phyloP scores from a whole-genome alignment of 176 grass and related monocot genomes.

The Bothriochloa decipiens region DNA sequence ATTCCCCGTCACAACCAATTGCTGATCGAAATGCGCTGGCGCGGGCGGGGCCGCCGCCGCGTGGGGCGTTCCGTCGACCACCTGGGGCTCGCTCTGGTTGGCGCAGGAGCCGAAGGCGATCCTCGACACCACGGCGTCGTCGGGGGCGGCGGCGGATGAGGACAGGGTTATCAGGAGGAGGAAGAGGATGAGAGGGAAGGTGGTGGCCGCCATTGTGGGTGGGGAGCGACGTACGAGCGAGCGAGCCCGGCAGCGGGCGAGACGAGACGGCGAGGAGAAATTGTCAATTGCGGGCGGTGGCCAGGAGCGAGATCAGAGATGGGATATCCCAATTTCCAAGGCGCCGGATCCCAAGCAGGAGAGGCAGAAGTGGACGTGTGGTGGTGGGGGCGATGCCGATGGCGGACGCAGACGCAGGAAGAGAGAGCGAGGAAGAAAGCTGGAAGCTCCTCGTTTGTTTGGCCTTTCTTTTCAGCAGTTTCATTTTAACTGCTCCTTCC shows the following conservation, averaged over 20 bases:
- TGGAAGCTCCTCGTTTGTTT: not conserved
- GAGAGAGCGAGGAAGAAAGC: not conserved
- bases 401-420: not conserved
- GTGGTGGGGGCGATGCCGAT: not conserved
- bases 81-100: conserved; percentile 86
- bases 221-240: not conserved
- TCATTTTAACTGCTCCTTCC: not conserved
- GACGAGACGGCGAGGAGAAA: conserved; percentile 21
- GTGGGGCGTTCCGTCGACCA: conserved; percentile 38
- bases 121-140: conserved; percentile 55
- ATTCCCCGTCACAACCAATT: not conserved
- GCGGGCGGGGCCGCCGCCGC: no score
- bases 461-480: not conserved
- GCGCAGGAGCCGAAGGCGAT: conserved; percentile 93
- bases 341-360: not conserved
- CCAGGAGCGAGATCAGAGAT: not conserved
- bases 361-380: not conserved
- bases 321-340: conserved; percentile 42
- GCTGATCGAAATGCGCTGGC: not conserved
- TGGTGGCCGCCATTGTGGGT: conserved; percentile 42
- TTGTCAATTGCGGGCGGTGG: not conserved
- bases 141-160: not conserved
- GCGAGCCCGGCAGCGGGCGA: not conserved
- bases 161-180: not conserved
- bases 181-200: not conserved